Evolutionary conservation across 495 filamentous ascomycete species (phyloP).

Genomic region (Penicillium angulare): DNA sequence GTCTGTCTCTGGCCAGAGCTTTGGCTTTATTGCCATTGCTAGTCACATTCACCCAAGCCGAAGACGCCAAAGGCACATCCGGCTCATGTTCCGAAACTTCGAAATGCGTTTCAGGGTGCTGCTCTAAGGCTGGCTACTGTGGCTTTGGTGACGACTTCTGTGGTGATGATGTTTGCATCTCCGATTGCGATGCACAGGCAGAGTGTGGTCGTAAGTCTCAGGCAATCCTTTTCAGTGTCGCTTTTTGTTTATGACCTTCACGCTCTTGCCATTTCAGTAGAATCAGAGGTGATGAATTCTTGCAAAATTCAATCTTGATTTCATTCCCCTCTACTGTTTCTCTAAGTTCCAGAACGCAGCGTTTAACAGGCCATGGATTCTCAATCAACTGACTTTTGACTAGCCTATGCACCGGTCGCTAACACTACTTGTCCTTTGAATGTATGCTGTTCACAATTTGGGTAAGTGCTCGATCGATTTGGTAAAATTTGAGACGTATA

Average conservation of each 20-base stretch:
- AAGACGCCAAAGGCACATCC: not conserved
- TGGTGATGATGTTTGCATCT: conserved; percentile 17
- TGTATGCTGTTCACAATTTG: conserved; percentile 32
- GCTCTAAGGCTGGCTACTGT: not conserved
- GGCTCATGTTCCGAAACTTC: not conserved
- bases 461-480: not conserved
- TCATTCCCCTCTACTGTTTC: too few species aligned
- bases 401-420: conserved; percentile 1
- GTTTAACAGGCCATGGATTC: not conserved
- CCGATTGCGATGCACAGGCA: conserved; percentile 21
- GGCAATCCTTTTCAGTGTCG: too few species aligned
- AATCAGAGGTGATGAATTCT: too few species aligned
- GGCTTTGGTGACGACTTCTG: not conserved
- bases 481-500: not conserved
- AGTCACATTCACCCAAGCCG: too few species aligned
- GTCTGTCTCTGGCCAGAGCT: not conserved
- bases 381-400: not conserved
- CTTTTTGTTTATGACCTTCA: too few species aligned
- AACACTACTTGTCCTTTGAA: conserved; percentile 29
- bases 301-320: too few species aligned
- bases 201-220: conserved; percentile 20
- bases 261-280: too few species aligned
- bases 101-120: not conserved
- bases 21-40: too few species aligned
- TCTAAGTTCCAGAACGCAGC: too few species aligned